Conservation (phyloP, 768 basidiomycete species). For the Goffeauzyma gilvescens region DNA sequence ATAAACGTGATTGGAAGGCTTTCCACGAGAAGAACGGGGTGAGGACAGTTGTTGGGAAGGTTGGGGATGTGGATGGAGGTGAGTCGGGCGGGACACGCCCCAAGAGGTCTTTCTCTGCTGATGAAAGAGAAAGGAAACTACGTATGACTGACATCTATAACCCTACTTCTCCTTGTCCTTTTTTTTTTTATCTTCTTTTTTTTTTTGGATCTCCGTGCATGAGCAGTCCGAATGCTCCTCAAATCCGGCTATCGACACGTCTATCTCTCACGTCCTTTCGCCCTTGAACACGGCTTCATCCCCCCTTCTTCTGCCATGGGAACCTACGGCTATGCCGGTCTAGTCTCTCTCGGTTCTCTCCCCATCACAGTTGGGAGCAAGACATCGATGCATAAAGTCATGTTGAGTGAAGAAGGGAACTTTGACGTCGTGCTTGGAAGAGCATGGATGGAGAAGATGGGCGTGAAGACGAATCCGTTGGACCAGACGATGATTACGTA, state of each 20-base stretch:
- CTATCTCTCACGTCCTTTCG: constrained; percentile 88
- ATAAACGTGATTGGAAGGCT: constrained; percentile 58
- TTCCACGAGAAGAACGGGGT: constrained; percentile 88
- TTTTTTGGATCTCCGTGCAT: too few relatives aligned
- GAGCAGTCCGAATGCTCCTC: constrained; percentile 70
- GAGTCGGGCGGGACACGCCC: too few relatives aligned
- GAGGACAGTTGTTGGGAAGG: constrained; percentile 70
- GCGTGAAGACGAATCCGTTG: constrained; percentile 54
- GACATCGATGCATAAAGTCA: constrained; percentile 41
- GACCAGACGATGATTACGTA: constrained; percentile 83
- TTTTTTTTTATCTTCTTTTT: too few relatives aligned
- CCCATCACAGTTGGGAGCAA: constrained; percentile 47
- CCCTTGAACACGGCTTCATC: constrained; percentile 67
- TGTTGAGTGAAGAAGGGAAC: constrained; percentile 81
- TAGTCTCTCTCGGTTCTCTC: constrained; percentile 52
- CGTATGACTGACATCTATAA: too few relatives aligned
- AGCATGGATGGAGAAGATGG: constrained; percentile 47
- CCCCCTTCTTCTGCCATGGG: constrained; percentile 55
- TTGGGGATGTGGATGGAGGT: constrained; percentile 81
- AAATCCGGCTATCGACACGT: constrained; percentile 82
- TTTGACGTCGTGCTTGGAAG: constrained; percentile 89
- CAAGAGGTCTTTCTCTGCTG: too few relatives aligned
- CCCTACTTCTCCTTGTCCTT: too few relatives aligned
- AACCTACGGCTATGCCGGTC: constrained; percentile 76
- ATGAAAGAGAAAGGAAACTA: too few relatives aligned